These are phyloP conservation scores for Backusella psychrophila DNA, from an alignment of 192 early-diverging fungal genomes.

Conservation along the genomic window DNA sequence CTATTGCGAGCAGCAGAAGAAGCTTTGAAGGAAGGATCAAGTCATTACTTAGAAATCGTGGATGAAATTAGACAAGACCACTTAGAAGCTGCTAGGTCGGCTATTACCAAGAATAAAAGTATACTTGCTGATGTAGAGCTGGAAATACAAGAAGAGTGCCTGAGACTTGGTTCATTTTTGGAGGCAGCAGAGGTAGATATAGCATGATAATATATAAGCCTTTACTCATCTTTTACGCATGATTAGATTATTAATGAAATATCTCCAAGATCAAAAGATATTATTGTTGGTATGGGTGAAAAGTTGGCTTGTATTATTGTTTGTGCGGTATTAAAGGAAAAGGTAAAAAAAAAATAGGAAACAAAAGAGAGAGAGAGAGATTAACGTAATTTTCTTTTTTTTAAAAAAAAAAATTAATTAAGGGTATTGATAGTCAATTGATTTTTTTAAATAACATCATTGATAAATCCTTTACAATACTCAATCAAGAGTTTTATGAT, in stretches of 20 bases:
- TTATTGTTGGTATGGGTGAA: constrained; percentile 94
- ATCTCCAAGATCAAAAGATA: constrained; percentile 92
- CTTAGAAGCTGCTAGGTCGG: constrained; percentile 54
- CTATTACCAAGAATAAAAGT: constrained; percentile 36
- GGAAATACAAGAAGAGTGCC: constrained; percentile 70
- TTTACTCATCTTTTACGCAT: not conserved
- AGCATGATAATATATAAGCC: not conserved
- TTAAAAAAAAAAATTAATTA: not conserved
- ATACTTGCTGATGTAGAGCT: constrained; percentile 40
- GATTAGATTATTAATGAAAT: constrained; percentile 87
- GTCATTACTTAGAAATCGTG: constrained; percentile 68
- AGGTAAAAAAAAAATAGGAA: constrained; percentile 22
- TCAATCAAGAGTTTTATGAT: constrained; percentile 98
- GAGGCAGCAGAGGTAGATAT: constrained; percentile 70
- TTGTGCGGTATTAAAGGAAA: constrained; percentile 73
- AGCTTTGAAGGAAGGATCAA: constrained; percentile 29
- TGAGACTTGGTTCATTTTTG: constrained; percentile 73
- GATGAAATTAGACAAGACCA: constrained; percentile 74
- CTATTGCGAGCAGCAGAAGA: constrained; percentile 42
- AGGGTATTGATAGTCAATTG: constrained; percentile 82
- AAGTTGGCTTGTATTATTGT: constrained; percentile 91
- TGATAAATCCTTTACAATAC: constrained; percentile 73
- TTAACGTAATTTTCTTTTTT: no score
- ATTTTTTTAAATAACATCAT: constrained; percentile 88
- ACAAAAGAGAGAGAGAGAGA: not conserved